Conservation (phyloP, 2,329 filamentous ascomycete species). For the Corynespora cassiicola region DNA sequence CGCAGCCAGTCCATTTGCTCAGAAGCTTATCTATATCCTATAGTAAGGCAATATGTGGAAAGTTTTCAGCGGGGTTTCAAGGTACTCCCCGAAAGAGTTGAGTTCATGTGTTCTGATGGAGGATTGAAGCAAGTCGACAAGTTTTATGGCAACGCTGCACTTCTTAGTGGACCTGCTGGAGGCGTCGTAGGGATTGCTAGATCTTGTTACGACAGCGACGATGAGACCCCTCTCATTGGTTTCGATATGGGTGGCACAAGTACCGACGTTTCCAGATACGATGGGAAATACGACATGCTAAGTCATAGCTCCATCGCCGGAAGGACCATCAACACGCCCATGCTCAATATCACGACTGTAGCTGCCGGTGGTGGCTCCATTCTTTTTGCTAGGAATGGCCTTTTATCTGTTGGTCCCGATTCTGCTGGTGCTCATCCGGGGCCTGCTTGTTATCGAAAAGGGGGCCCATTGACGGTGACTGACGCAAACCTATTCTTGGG, state of each 20-base stretch:
- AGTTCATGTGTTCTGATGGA: constrained; percentile 88
- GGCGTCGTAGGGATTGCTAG: constrained; percentile 88
- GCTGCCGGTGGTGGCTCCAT: constrained; percentile 83
- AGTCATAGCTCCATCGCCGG: constrained; percentile 90
- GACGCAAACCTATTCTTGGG: constrained; percentile 86
- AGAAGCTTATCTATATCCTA: constrained; percentile 77
- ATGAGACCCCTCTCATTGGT: constrained; percentile 81
- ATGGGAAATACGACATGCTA: constrained; percentile 83
- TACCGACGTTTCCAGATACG: constrained; percentile 84
- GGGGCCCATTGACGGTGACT: constrained; percentile 83
- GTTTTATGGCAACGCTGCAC: constrained; percentile 81
- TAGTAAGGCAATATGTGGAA: constrained; percentile 74
- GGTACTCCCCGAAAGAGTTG: constrained; percentile 53
- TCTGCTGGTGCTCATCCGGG: constrained; percentile 85
- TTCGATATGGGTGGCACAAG: constrained; percentile 94
- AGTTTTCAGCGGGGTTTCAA: constrained; percentile 79
- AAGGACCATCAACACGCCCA: constrained; percentile 85
- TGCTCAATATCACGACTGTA: constrained; percentile 90
- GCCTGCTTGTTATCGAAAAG: constrained; percentile 86
- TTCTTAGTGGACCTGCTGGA: constrained; percentile 83
- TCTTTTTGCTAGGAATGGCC: constrained; percentile 81
- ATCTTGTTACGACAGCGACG: constrained; percentile 81
- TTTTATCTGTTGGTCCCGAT: constrained; percentile 86
- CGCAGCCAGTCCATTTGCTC: constrained; percentile 75
- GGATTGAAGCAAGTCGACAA: constrained; percentile 70